Conservation (phyloP, 352 stramenopile genomes). For the Phytophthora brassicae region DNA sequence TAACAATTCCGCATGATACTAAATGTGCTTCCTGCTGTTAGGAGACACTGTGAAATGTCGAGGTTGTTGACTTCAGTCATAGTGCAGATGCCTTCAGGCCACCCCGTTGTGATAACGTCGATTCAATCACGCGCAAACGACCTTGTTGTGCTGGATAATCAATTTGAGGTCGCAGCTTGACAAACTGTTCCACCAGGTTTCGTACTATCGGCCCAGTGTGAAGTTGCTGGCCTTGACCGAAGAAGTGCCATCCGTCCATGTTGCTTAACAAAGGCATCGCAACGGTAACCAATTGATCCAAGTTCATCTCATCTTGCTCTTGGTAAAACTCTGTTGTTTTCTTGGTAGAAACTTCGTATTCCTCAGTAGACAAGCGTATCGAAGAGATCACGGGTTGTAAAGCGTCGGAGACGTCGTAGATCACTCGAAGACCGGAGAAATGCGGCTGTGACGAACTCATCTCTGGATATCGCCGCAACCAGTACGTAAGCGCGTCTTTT, state of each 20-base stretch:
- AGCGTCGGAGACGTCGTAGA: constrained; percentile 34
- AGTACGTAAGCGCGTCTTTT: constrained; percentile 53
- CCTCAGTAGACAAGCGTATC: constrained; percentile 30
- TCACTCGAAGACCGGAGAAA: constrained; percentile 53
- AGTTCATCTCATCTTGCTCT: constrained; percentile 5
- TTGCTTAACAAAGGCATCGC: constrained; percentile 32
- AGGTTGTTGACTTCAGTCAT: too few relatives aligned
- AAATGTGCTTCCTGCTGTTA: background rate
- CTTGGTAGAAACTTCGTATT: constrained; percentile 7
- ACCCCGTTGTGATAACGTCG: constrained; percentile 2
- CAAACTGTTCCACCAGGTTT: constrained; percentile 35
- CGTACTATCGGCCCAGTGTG: constrained; percentile 30
- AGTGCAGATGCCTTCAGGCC: constrained; percentile 12
- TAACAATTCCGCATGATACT: constrained; percentile 9
- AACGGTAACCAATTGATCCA: constrained; percentile 28
- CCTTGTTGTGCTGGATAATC: constrained; percentile 27
- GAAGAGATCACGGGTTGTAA: constrained; percentile 30
- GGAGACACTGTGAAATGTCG: too few relatives aligned
- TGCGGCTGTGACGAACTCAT: constrained; percentile 80
- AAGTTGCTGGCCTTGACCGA: constrained; percentile 23
- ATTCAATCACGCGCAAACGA: constrained; percentile 23
- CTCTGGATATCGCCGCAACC: constrained; percentile 57
- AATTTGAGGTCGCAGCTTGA: constrained; percentile 20
- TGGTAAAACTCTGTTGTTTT: background rate
- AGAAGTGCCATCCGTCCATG: constrained; percentile 40